Percentiles rank a stretch among this genome's conserved stretches.
These are phyloP conservation scores for Penicillium sp. DNA, from an alignment of 2,329 filamentous ascomycete species.

Conservation along the genomic window DNA sequence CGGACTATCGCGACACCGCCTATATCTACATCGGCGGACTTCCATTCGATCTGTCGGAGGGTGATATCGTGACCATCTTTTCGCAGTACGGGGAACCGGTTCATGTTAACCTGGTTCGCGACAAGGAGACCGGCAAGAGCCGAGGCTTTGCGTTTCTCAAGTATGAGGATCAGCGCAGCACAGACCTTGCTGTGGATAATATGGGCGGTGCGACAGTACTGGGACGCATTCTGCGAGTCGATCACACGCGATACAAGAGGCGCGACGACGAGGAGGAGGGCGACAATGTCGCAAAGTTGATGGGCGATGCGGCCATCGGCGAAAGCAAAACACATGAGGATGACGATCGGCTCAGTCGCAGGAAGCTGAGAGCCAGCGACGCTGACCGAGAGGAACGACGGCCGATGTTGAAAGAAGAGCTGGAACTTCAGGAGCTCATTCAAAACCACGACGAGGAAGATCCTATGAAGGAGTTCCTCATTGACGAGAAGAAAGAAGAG, in stretches of 20 bases:
- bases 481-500: conserved; percentile 89
- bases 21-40: conserved; percentile 95
- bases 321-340: conserved; percentile 33
- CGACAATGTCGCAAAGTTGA: conserved; percentile 48
- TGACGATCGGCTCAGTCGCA: conserved; percentile 36
- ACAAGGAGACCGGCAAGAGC: conserved; percentile 94
- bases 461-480: conserved; percentile 89
- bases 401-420: conserved; percentile 74
- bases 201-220: conserved; percentile 80
- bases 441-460: conserved; percentile 88
- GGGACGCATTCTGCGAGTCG: conserved; percentile 77
- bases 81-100: conserved; percentile 95
- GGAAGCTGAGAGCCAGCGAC: conserved; percentile 39
- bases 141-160: conserved; percentile 95
- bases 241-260: conserved; percentile 88
- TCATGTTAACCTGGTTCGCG: conserved; percentile 85
- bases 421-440: conserved; percentile 71
- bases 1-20: conserved; percentile 95
- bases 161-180: conserved; percentile 96
- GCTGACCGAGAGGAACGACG: conserved; percentile 53
- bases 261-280: conserved; percentile 66
- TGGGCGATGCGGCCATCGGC: conserved; percentile 46
- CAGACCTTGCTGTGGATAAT: conserved; percentile 94
- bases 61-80: conserved; percentile 94
- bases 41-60: conserved; percentile 88